Evolutionary conservation across 2,329 filamentous ascomycete genomes (phyloP).

Genomic region (Venturia nashicola): DNA sequence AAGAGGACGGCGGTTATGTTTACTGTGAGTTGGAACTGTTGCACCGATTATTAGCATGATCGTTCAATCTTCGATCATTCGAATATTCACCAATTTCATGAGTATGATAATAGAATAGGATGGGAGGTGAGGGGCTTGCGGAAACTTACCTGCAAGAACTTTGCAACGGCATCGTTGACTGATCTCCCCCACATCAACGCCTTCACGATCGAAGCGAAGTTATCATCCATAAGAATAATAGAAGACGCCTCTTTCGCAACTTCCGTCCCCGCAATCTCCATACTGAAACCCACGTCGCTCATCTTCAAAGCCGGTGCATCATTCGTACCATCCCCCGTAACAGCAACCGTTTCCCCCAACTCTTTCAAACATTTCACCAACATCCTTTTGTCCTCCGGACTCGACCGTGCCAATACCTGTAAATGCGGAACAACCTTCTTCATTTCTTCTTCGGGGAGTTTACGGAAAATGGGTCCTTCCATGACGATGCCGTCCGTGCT

Average conservation of each 20-base stretch:
- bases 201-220: conserved; percentile 77
- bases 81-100: too few relatives aligned
- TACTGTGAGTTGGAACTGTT: conserved; percentile 64
- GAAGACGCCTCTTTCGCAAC: conserved; percentile 76
- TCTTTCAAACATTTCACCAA: conserved; percentile 53
- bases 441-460: conserved; percentile 48
- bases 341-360: conserved; percentile 65
- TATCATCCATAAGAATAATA: conserved; percentile 80
- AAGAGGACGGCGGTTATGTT: conserved; percentile 83
- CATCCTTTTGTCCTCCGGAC: conserved; percentile 56
- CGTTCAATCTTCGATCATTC: too few relatives aligned
- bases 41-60: neutral
- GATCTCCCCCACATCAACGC: conserved; percentile 62
- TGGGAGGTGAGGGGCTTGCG: neutral
- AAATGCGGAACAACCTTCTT: conserved; percentile 47
- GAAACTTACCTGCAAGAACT: conserved; percentile 19
- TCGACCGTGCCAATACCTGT: conserved; percentile 56
- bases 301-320: conserved; percentile 71
- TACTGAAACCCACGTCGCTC: conserved; percentile 74
- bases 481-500: conserved; percentile 56
- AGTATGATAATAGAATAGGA: neutral
- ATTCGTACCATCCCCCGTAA: conserved; percentile 75
- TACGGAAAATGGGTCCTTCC: conserved; percentile 68
- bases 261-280: conserved; percentile 74
- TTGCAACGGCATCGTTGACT: conserved; percentile 30